These are phyloP conservation scores for Penicillium oxalicum DNA, from an alignment of 2,329 filamentous ascomycete species.

Conservation along the genomic window DNA sequence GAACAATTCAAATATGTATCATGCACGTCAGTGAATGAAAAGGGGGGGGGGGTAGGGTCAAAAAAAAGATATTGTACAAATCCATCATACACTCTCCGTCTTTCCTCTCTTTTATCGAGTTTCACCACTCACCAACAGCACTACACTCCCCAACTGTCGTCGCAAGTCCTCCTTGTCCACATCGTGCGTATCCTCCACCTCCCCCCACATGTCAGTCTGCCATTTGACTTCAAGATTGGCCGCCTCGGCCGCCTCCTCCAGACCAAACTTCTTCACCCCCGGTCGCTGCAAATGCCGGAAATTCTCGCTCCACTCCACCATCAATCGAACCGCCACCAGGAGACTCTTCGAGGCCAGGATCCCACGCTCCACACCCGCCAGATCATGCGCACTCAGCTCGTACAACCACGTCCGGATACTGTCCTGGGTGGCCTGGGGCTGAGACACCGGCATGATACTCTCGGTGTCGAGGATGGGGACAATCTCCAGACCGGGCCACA, in stretches of 20 bases:
- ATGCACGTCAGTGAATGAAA: too few relatives aligned
- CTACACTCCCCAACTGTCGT: conserved; percentile 80
- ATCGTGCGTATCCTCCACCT: conserved; percentile 97
- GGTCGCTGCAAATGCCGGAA: conserved; percentile 49
- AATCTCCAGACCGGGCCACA: conserved; percentile 82
- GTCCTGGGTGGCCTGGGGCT: conserved; percentile 67
- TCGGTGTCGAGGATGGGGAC: conserved; percentile 71
- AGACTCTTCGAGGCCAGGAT: conserved; percentile 83
- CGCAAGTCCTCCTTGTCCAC: conserved; percentile 86
- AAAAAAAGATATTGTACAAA: not conserved
- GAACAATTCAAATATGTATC: too few relatives aligned
- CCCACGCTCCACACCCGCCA: conserved; percentile 79
- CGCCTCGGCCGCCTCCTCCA: conserved; percentile 73
- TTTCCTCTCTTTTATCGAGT: conserved; percentile 17
- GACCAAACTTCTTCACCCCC: conserved; percentile 55
- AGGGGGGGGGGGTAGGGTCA: too few relatives aligned
- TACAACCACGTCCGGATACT: conserved; percentile 72
- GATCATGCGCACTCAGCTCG: conserved; percentile 67
- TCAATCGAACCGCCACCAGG: conserved; percentile 65
- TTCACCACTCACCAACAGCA: conserved; percentile 68
- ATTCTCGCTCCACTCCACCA: conserved; percentile 83
- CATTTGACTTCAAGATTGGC: conserved; percentile 80
- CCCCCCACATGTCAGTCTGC: conserved; percentile 88
- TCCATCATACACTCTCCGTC: not conserved
- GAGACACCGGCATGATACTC: conserved; percentile 68